Conservation (phyloP, 2,329 filamentous ascomycete genomes). For the Hypomyces perniciosus region DNA sequence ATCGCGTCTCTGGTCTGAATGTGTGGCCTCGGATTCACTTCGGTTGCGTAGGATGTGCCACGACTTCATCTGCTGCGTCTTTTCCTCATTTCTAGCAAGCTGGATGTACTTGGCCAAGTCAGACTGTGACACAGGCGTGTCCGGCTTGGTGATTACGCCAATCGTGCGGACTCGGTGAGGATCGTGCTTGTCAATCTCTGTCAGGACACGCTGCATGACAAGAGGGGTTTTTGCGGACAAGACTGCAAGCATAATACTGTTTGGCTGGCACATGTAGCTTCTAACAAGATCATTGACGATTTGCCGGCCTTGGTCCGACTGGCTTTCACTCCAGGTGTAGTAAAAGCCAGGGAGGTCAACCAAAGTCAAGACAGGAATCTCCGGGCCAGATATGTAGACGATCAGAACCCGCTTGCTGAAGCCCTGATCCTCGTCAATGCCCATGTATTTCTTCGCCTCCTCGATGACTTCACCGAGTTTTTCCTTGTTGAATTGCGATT, state of each 20-base stretch:
- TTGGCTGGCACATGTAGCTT: constrained; percentile 48
- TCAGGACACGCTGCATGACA: constrained; percentile 36
- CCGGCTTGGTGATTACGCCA: constrained; percentile 53
- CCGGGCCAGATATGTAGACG: constrained; percentile 42
- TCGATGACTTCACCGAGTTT: constrained; percentile 32
- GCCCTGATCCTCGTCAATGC: constrained; percentile 31
- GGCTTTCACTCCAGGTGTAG: constrained; percentile 39
- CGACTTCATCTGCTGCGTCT: constrained; percentile 32
- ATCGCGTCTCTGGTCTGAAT: constrained; percentile 24
- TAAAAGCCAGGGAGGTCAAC: constrained; percentile 56
- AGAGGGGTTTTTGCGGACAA: constrained; percentile 50
- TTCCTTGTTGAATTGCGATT: constrained; percentile 10
- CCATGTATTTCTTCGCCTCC: constrained; percentile 43
- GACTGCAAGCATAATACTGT: constrained; percentile 56
- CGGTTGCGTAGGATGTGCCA: constrained; percentile 51
- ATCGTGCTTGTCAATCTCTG: constrained; percentile 35
- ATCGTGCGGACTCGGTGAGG: constrained; percentile 38
- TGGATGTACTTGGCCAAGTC: constrained; percentile 27
- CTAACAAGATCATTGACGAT: constrained; percentile 42
- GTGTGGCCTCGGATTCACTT: constrained; percentile 22
- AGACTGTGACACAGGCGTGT: constrained; percentile 22
- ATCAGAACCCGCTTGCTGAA: constrained; percentile 43
- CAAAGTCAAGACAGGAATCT: constrained; percentile 47
- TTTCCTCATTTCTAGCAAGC: constrained; percentile 39
- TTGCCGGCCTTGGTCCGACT: constrained; percentile 37